phyloP scores from a whole-genome alignment of 2,329 filamentous ascomycete genomes.

The Fusarium anthophilum region DNA sequence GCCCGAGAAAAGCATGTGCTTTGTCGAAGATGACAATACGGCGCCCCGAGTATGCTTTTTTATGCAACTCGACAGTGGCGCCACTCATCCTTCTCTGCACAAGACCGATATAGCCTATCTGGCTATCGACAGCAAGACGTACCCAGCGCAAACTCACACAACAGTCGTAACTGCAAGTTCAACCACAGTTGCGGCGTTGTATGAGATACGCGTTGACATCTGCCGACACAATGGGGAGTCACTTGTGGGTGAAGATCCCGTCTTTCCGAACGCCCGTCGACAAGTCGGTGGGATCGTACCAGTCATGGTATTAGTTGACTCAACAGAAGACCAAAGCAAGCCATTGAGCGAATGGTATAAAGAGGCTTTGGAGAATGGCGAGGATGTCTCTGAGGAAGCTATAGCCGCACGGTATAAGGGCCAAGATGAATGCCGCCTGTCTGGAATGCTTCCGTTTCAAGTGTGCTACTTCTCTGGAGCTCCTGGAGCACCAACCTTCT shows the following conservation, averaged over 20 bases:
- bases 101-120: constrained; percentile 30
- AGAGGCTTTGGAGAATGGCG: constrained; percentile 9
- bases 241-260: constrained; percentile 37
- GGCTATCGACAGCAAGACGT: constrained; percentile 29
- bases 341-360: constrained; percentile 8
- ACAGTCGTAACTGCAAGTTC: constrained; percentile 27
- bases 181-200: constrained; percentile 14
- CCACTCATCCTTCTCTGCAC: constrained; percentile 35
- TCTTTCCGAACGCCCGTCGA: constrained; percentile 36
- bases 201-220: constrained; percentile 41
- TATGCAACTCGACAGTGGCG: constrained; percentile 42
- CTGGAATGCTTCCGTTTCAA: constrained; percentile 40
- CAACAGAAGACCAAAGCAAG: constrained; percentile 7
- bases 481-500: constrained; percentile 27
- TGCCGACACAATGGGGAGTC: constrained; percentile 38
- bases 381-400: constrained; percentile 28
- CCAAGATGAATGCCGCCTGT: constrained; percentile 29
- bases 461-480: constrained; percentile 38
- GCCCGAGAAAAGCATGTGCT: neutral
- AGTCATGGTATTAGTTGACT: constrained; percentile 31
- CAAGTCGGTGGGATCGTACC: constrained; percentile 40
- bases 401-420: constrained; percentile 26
- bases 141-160: constrained; percentile 34
- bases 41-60: constrained; percentile 35
- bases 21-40: constrained; percentile 26